Evolutionary conservation across 1,139 yeast genomes (phyloP).

Genomic region (Debaryomyces nepalensis): DNA sequence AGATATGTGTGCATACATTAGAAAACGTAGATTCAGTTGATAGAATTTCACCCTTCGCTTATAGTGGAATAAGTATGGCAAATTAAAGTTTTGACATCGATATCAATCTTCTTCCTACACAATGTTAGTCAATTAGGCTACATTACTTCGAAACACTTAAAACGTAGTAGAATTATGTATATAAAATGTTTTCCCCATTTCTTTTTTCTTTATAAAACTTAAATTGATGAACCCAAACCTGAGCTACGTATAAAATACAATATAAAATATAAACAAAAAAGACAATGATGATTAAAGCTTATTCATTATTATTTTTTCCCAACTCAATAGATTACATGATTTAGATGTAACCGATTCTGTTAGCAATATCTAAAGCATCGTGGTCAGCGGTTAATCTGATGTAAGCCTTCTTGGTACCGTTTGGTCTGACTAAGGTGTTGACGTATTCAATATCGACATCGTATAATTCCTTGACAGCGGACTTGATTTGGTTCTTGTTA

Average conservation of each 20-base stretch:
- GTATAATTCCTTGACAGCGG: constrained; percentile 98
- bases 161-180: constrained; percentile 14
- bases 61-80: no score
- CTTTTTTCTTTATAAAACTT: constrained; percentile 18
- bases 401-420: constrained; percentile 99
- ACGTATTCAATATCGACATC: constrained; percentile 93
- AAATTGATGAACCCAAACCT: constrained; percentile 13
- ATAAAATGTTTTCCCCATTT: constrained; percentile 15
- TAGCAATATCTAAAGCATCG: constrained; percentile 99
- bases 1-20: no score
- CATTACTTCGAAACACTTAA: constrained; percentile 1
- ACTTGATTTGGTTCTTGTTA: constrained; percentile 98
- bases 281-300: constrained; percentile 16
- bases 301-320: constrained; percentile 14
- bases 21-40: no score
- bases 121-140: not conserved
- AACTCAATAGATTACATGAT: constrained; percentile 18
- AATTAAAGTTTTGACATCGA: not conserved
- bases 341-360: constrained; percentile 98
- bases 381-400: constrained; percentile 98
- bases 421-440: constrained; percentile 97
- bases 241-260: constrained; percentile 17
- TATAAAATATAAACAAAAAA: constrained; percentile 17
- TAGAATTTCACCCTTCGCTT: no score
- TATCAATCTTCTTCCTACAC: not conserved